These are phyloP conservation scores for Pistacia integerrima DNA, from an alignment of 345 rosid species.

Conservation along the genomic window DNA sequence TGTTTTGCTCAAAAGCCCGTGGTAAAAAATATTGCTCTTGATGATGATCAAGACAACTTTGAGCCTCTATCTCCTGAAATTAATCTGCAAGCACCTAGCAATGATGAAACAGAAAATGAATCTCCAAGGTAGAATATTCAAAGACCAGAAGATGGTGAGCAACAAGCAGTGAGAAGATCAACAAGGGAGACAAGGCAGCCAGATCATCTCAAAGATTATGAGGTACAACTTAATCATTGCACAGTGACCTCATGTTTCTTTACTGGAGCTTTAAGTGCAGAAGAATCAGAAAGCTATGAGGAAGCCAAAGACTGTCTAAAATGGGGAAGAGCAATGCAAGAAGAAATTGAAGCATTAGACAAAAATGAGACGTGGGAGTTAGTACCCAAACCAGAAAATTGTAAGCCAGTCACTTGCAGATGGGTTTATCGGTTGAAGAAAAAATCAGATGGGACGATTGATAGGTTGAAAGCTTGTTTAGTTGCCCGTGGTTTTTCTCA, in stretches of 20 bases:
- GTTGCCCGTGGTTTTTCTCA: neutral
- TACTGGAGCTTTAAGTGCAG: neutral
- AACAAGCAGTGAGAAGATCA: neutral
- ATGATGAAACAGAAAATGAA: neutral
- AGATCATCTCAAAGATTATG: slow-evolving; percentile 1
- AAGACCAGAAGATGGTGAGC: neutral
- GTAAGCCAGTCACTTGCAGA: neutral
- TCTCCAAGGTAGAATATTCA: neutral
- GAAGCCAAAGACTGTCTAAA: neutral
- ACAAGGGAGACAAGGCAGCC: slow-evolving; percentile 3
- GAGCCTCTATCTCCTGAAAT: neutral
- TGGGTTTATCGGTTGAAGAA: neutral
- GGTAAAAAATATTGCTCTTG: neutral
- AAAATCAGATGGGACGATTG: neutral
- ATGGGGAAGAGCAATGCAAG: neutral
- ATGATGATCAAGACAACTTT: neutral
- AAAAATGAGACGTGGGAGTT: neutral
- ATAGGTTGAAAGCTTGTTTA: neutral
- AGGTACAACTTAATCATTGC: neutral
- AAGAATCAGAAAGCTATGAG: neutral
- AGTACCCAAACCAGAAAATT: neutral
- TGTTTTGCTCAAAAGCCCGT: no score
- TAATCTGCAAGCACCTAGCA: neutral
- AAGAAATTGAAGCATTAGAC: neutral
- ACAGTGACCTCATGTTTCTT: neutral